Base-by-base conservation (phyloP, 495 filamentous ascomycete species). In the Penicillium maclennaniae region DNA sequence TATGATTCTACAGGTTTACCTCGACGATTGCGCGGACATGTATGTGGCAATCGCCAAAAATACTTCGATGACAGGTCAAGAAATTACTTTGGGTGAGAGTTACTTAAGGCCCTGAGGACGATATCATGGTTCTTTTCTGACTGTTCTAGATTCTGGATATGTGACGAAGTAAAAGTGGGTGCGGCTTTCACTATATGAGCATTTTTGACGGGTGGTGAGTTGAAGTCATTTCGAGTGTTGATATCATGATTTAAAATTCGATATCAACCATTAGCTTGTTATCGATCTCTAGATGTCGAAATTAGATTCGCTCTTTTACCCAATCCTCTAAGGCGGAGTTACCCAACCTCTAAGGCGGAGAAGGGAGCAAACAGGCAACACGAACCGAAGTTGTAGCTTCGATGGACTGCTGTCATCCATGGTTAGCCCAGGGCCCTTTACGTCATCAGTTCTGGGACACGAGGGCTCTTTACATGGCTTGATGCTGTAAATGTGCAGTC, bases 1-100 rank as follows among this genome's bases (percentile, higher is more conserved):
- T 12, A 37, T 8, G 14, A 25, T 14, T 39, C 4, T 38, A 4
- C 10, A 48, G 46, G 46, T 49, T 34, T 49, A 39, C 46, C 46
- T 49, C 20, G 46, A 49, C 14, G 46, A 49, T 28, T 49, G 46
- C 16, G 46, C 46, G 14, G 46, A 49, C 31, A 49, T 49, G 46
- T 49, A 49, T 6, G 16, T 49, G 7, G 37, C 46, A 9, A 34
- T 49, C 39, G 23, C 46, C 23, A 49, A 49, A 10, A 49, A 49
- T 40, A 49, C 46, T 2, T 49, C 46, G 15, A 49, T 49, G 36
- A 49, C 46, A 16, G 46, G 46, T 28, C 46, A 49, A 25, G 34
- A 49, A 17, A 49, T 49, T 15, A 37, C 39, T n/a, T 39, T 49
- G 14, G 46, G 46, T 49, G 39, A 45, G 31, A 34, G 10, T 2